Percentiles rank a stretch among this genome's conserved stretches.
These are phyloP conservation scores for Lunasporangiospora selenospora DNA, from an alignment of 192 early-diverging fungal species.

Conservation along the genomic window DNA sequence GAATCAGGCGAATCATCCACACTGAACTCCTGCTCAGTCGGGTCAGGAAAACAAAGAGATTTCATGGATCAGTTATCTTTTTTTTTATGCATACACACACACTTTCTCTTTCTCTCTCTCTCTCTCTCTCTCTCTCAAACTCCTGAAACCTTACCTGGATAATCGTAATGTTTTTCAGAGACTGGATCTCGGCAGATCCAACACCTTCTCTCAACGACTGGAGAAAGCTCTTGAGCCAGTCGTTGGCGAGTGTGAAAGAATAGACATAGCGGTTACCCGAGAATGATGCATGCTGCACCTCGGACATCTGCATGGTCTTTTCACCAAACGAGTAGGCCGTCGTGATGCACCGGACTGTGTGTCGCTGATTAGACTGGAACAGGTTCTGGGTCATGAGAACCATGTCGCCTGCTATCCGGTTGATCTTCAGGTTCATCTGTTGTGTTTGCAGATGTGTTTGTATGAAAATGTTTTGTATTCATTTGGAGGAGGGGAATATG, in stretches of 20 bases:
- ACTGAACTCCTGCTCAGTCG: too few species aligned
- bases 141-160: constrained; percentile 8
- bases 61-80: too few species aligned
- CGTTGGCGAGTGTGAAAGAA: constrained; percentile 53
- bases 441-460: too few species aligned
- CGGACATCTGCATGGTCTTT: constrained; percentile 45
- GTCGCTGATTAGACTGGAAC: constrained; percentile 49
- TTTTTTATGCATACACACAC: too few species aligned
- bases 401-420: too few species aligned
- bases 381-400: constrained; percentile 37
- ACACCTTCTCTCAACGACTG: background rate
- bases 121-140: background rate
- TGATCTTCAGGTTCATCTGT: too few species aligned
- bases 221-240: constrained; percentile 40
- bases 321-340: constrained; percentile 58
- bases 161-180: constrained; percentile 29
- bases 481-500: too few species aligned
- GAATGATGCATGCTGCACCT: constrained; percentile 52
- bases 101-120: background rate
- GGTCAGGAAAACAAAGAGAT: too few species aligned
- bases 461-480: too few species aligned
- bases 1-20: too few species aligned
- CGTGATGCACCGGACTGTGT: constrained; percentile 53
- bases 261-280: constrained; percentile 51
- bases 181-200: constrained; percentile 13